These are phyloP conservation scores for Taphrina wiesneri DNA, from an alignment of 1,139 yeast genomes.

Conservation along the genomic window DNA sequence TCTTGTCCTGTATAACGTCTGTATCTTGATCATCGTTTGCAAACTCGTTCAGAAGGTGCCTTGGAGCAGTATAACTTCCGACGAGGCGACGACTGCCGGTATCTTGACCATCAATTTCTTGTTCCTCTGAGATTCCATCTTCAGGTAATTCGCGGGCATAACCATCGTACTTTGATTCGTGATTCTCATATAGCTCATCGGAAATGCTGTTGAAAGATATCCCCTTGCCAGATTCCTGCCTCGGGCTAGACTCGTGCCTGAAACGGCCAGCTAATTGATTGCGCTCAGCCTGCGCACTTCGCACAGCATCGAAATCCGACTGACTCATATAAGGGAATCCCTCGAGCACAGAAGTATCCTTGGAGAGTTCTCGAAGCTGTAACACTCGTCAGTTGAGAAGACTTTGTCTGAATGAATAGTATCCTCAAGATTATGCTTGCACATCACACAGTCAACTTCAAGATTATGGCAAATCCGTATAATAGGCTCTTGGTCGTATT, in stretches of 20 bases:
- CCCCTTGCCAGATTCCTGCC: constrained; percentile 7
- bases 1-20: constrained; percentile 31
- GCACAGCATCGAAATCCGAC: constrained; percentile 14
- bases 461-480: too few species aligned
- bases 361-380: too few species aligned
- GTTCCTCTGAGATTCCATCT: constrained; percentile 2
- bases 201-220: constrained; percentile 19
- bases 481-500: too few species aligned
- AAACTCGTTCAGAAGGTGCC: constrained; percentile 43
- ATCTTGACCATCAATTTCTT: constrained; percentile 1
- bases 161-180: constrained; percentile 16
- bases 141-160: constrained; percentile 13
- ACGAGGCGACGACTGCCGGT: constrained; percentile 38
- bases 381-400: too few species aligned
- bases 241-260: not conserved
- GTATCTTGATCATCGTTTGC: constrained; percentile 42
- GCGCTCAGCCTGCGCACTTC: constrained; percentile 15
- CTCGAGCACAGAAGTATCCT: too few species aligned
- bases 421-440: too few species aligned
- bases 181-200: constrained; percentile 21
- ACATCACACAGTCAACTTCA: too few species aligned
- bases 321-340: not conserved
- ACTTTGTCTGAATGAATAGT: too few species aligned
- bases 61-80: constrained; percentile 46
- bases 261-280: constrained; percentile 2